A percentile compares a stretch with the other conserved stretches of the same genome.
Evolutionary conservation across 345 rosid genomes (phyloP).

Genomic region (Camelina sativa): DNA sequence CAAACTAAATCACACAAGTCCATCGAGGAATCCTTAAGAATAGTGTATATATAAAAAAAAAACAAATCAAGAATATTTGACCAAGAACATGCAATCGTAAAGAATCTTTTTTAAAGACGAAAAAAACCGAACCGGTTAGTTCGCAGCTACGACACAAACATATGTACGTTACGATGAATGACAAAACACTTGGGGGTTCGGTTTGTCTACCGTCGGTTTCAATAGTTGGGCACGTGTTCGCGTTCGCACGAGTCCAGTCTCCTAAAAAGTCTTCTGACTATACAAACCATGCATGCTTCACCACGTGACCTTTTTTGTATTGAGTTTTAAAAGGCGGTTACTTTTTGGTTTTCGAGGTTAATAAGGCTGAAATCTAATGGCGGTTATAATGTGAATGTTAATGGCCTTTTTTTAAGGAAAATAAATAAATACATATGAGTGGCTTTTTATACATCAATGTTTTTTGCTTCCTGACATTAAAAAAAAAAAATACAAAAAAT

Average conservation of each 20-base stretch:
- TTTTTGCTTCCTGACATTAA: no score
- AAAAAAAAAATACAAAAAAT: not conserved
- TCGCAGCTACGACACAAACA: not conserved
- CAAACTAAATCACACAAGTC: not conserved
- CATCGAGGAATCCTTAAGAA: not conserved
- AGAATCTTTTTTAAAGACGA: not conserved
- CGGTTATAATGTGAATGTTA: not conserved
- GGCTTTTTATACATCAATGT: not conserved
- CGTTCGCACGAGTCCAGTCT: not conserved
- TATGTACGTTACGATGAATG: not conserved
- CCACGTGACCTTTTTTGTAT: slow-evolving; percentile 2
- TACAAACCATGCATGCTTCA: no score
- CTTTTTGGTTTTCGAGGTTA: not conserved
- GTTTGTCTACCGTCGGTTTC: not conserved
- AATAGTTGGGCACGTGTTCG: slow-evolving; percentile 2
- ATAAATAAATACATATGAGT: no score
- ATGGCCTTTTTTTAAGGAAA: not conserved
- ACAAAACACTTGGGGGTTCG: not conserved
- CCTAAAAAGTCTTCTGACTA: not conserved
- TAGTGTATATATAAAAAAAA: not conserved
- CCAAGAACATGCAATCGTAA: not conserved
- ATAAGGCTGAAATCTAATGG: no score
- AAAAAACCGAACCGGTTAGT: not conserved
- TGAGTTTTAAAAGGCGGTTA: not conserved
- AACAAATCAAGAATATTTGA: not conserved